phyloP scores from a whole-genome alignment of 2,329 filamentous ascomycete genomes.

The Berkeleyomyces rouxiae region DNA sequence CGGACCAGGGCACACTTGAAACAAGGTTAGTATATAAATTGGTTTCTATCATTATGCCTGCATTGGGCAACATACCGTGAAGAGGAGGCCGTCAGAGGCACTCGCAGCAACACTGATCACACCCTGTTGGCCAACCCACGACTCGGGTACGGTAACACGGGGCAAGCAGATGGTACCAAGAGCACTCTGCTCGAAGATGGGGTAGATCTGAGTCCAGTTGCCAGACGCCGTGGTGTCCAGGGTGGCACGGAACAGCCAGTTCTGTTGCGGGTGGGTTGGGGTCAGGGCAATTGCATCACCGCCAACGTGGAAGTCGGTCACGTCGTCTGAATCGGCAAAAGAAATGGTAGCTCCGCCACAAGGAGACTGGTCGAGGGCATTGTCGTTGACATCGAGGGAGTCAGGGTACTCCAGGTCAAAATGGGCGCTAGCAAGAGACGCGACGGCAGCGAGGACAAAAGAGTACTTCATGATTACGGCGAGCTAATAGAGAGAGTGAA shows the following conservation, averaged over 20 bases:
- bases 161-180: slow-evolving; percentile 38
- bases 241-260: slow-evolving; percentile 10
- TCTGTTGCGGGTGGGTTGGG: slow-evolving; percentile 9
- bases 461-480: slow-evolving; percentile 14
- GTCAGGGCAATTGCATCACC: slow-evolving; percentile 8
- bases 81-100: slow-evolving; percentile 39
- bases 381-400: slow-evolving; percentile 10
- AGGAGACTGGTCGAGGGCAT: slow-evolving; percentile 6
- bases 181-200: slow-evolving; percentile 31
- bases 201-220: slow-evolving; percentile 17
- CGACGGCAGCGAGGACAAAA: slow-evolving; percentile 4
- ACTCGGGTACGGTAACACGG: slow-evolving; percentile 29
- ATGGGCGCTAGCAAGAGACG: slow-evolving; percentile 9
- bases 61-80: slow-evolving; percentile 28
- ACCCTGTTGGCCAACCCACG: slow-evolving; percentile 37
- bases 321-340: slow-evolving; percentile 18
- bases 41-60: neutral
- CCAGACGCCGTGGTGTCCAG: slow-evolving; percentile 6
- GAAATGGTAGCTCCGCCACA: slow-evolving; percentile 12
- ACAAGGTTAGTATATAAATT: slow-evolving; percentile 2
- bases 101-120: slow-evolving; percentile 35
- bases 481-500: neutral
- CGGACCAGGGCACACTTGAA: slow-evolving; percentile 36
- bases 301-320: slow-evolving; percentile 8
- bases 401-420: slow-evolving; percentile 10